A percentile compares a stretch with the other conserved stretches of the same genome.
Conservation (phyloP, 768 basidiomycete genomes). For the Cystobasidium ongulense region DNA sequence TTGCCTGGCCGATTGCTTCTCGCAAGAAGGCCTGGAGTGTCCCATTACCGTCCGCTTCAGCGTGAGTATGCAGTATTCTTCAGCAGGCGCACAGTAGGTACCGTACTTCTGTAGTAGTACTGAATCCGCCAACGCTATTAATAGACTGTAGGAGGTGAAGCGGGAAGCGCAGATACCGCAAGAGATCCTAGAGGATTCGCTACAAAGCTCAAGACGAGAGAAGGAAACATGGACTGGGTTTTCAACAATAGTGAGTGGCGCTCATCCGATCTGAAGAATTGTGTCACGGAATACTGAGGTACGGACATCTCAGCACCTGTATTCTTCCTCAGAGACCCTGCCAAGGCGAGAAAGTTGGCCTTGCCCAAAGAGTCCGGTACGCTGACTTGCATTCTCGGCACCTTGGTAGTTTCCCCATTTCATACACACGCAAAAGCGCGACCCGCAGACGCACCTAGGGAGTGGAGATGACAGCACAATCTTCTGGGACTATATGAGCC, state of each 20-base stretch:
- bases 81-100: no score
- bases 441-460: slow-evolving; percentile 83
- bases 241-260: neutral
- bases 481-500: slow-evolving; percentile 54
- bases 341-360: slow-evolving; percentile 38
- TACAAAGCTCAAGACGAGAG: slow-evolving; percentile 49
- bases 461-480: slow-evolving; percentile 58
- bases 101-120: no score
- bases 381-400: no score
- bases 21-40: slow-evolving; percentile 45
- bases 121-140: slow-evolving; percentile 46
- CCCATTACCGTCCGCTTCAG: slow-evolving; percentile 36
- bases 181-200: slow-evolving; percentile 49
- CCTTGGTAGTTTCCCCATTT: slow-evolving; percentile 47
- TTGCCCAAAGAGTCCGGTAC: no score
- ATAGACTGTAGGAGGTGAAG: slow-evolving; percentile 49
- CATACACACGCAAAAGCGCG: slow-evolving; percentile 53
- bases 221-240: slow-evolving; percentile 50
- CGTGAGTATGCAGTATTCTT: slow-evolving; percentile 31
- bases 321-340: slow-evolving; percentile 46
- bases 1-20: slow-evolving; percentile 46
- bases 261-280: neutral
- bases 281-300: no score
- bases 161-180: slow-evolving; percentile 48
- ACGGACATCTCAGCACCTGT: slow-evolving; percentile 38